Conservation (phyloP, 306 rosid species). For the Quillaja saponaria region DNA sequence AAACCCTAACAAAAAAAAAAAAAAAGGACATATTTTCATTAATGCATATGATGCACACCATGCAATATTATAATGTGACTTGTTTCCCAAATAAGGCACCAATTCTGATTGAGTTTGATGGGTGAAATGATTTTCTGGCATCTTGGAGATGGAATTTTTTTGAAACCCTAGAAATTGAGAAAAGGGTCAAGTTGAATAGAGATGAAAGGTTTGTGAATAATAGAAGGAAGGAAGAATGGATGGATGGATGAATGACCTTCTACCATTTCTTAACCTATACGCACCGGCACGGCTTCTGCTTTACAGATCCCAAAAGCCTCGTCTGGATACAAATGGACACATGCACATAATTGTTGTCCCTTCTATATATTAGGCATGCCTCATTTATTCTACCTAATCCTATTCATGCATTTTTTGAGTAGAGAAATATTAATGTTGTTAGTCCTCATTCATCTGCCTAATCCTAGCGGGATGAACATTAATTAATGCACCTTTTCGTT, state of each 20-base stretch:
- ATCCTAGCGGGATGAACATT: too few species aligned
- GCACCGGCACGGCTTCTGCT: conserved; percentile 39
- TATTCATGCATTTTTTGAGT: too few species aligned
- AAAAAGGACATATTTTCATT: conserved; percentile 32
- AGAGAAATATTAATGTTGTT: too few species aligned
- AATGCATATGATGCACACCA: not conserved
- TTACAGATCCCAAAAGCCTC: conserved; percentile 40
- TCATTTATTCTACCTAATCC: conserved; percentile 24
- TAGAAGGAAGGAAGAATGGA: too few species aligned
- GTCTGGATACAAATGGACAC: conserved; percentile 53
- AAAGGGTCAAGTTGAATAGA: conserved; percentile 46
- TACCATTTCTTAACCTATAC: too few species aligned
- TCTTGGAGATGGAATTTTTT: conserved; percentile 67
- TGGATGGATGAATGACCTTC: conserved; percentile 51
- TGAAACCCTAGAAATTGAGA: conserved; percentile 35
- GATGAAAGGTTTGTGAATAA: conserved; percentile 38
- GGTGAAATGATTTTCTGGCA: conserved; percentile 45
- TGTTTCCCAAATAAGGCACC: conserved; percentile 35
- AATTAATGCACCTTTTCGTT: too few species aligned
- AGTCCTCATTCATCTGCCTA: too few species aligned
- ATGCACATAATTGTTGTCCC: conserved; percentile 22
- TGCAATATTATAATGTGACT: conserved; percentile 31
- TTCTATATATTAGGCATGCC: conserved; percentile 20
- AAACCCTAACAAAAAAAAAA: conserved; percentile 17
- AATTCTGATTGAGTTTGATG: conserved; percentile 26